Base-by-base conservation (phyloP, 2,329 filamentous ascomycete species). In the Cordyceps cicadae region DNA sequence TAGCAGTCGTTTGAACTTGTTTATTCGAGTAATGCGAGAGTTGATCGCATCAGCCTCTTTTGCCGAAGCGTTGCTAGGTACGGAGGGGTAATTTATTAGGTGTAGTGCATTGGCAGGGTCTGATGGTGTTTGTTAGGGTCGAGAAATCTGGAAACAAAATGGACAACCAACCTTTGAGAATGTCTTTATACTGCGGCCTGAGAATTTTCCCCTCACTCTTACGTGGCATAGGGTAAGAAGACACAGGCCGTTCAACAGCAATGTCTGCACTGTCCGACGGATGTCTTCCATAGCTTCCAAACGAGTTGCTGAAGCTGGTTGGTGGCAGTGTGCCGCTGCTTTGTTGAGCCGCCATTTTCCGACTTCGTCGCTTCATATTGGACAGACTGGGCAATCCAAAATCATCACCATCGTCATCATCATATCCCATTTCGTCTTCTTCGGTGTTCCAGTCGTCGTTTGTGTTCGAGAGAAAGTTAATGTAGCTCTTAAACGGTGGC, bases 1-100 rank as follows among this genome's bases (percentile, higher is more conserved):
- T 7, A 99, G 80, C 57, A 99, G 90, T 68, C 88, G 89, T 75
- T 99, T 99, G 77, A 99, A 99, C 71, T 97, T 97, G 76, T 99
- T 97, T 72, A 99, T 99, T 64, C 94, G 87, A 7, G 90, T 89
- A 67, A 96, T 94, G 63, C 91, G 86, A 50, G 92, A 89, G 61
- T 89, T 92, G 70, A 96, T 87, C 14, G 87, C 88, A 70, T 97
- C 93, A 19, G 87, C 79, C 70, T 97, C 91, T 71, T 95, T 97
- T 1, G 87, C 81, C 0, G 86, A 83, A 2, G 92, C 90, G 70
- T 88, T 87, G 29, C 82, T 76, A 12, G 90, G 85, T 51, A 89
- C 79, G 0, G 89, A 77, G 6, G 92, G 87, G 74, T 99, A 92
- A 67, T 89, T 89, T 68, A 99, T 97, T 8, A 99, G 84, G 71